phyloP scores from a whole-genome alignment of 2,329 filamentous ascomycete genomes.

The Chaetomium strumarium region DNA sequence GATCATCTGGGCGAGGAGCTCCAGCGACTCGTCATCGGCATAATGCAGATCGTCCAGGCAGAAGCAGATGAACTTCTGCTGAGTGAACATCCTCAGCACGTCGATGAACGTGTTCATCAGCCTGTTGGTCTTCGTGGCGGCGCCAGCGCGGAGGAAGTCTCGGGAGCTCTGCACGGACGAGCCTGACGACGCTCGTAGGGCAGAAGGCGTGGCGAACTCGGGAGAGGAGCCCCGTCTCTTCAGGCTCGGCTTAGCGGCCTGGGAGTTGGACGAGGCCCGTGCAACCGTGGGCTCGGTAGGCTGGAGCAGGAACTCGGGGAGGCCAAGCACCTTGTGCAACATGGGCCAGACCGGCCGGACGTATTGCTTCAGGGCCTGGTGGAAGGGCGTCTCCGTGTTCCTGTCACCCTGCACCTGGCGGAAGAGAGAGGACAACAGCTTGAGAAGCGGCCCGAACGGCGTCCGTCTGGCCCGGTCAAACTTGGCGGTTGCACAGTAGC shows the following conservation, averaged over 20 bases:
- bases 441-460: constrained; percentile 58
- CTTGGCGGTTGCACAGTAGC: constrained; percentile 61
- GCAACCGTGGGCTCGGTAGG: constrained; percentile 36
- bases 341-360: constrained; percentile 59
- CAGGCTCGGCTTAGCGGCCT: constrained; percentile 27
- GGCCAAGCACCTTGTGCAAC: constrained; percentile 54
- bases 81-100: constrained; percentile 72
- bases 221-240: constrained; percentile 47
- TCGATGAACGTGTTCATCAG: constrained; percentile 87
- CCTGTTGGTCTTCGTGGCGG: constrained; percentile 60
- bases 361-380: constrained; percentile 55
- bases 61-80: constrained; percentile 82
- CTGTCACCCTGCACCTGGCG: constrained; percentile 62
- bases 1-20: constrained; percentile 77
- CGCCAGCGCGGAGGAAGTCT: constrained; percentile 53
- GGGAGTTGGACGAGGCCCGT: constrained; percentile 34
- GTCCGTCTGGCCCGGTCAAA: constrained; percentile 57
- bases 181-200: constrained; percentile 32
- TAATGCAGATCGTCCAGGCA: constrained; percentile 87
- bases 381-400: constrained; percentile 59
- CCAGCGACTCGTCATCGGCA: constrained; percentile 80
- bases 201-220: constrained; percentile 35
- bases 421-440: constrained; percentile 60
- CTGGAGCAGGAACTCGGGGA: constrained; percentile 65
- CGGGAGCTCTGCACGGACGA: constrained; percentile 48